These are phyloP conservation scores for Saccharomyces hybrid DNA, from an alignment of 1,139 yeast species.

Conservation along the genomic window DNA sequence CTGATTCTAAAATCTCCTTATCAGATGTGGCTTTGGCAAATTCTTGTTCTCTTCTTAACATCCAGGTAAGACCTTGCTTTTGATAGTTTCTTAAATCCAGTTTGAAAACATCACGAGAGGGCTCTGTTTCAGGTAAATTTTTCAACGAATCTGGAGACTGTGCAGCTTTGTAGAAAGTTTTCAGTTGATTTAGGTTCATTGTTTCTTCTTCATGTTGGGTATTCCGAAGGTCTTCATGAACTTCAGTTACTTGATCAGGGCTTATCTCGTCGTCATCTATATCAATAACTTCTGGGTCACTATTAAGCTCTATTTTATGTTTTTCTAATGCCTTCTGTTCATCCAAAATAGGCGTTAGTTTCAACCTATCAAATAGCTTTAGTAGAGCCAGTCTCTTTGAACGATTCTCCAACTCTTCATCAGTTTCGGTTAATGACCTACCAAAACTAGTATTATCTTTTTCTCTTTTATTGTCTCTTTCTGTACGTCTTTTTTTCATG, in stretches of 20 bases:
- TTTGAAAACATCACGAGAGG: slow-evolving; percentile 48
- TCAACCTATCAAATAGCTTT: slow-evolving; percentile 47
- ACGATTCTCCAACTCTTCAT: slow-evolving; percentile 45
- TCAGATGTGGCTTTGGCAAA: slow-evolving; percentile 31
- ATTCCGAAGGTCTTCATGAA: slow-evolving; percentile 14
- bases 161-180: slow-evolving; percentile 62
- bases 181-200: slow-evolving; percentile 63
- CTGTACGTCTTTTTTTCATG: slow-evolving; percentile 16
- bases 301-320: slow-evolving; percentile 17
- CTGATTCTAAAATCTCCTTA: slow-evolving; percentile 22
- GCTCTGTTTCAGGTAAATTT: slow-evolving; percentile 55
- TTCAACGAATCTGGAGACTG: slow-evolving; percentile 42
- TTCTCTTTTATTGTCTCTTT: slow-evolving; percentile 3
- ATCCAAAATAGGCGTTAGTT: slow-evolving; percentile 29
- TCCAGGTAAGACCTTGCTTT: slow-evolving; percentile 75
- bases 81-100: slow-evolving; percentile 63
- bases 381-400: slow-evolving; percentile 52
- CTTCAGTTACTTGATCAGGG: not conserved
- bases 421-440: slow-evolving; percentile 38
- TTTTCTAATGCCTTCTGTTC: slow-evolving; percentile 13
- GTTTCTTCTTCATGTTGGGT: slow-evolving; percentile 35
- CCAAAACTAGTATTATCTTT: not conserved
- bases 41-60: slow-evolving; percentile 60
- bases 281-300: slow-evolving; percentile 30
- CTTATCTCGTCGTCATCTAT: slow-evolving; percentile 18